Evolutionary conservation across 2,329 filamentous ascomycete species (phyloP), one percentile per base, ranked within the genome.

Genomic region (Paecilomyces fulvus): DNA sequence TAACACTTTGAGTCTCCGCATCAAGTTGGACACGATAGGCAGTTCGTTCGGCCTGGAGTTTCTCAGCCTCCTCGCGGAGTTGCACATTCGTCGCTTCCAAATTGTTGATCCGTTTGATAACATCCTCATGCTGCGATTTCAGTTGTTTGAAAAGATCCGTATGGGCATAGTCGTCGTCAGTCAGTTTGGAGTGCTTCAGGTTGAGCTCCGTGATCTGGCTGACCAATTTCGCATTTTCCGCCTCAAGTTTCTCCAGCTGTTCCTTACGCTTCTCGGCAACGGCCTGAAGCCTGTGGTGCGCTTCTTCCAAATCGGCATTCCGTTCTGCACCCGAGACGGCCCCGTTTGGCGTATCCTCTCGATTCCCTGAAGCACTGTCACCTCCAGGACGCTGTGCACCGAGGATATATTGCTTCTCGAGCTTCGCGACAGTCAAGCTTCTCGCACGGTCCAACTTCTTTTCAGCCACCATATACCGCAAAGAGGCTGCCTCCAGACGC

Each of bases 111-210:
- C 90, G 86, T 71, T 90, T 92, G 63, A 96, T 90, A 8, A 95
- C 83, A 64, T 97, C 92, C 67, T 97, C 94, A 65, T 95, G 89
- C 65, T 96, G 90, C 23, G 82, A 83, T 74, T 92, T 95, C 67
- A 96, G 82, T 60, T 89, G 85, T 74, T 96, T 97, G 80, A 96
- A 99, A 2, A 96, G 81, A 65, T 96, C 91, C 3, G 91, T 96
- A 56, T 90, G 86, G 46, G 91, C 86, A 68, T 95, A 97, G 65
- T 99, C 94, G 60, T 99, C 94, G 65, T 99, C 94, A 0, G 89
- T 88, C 49, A 92, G 77, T 55, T 83, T 86, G 12, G 89, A 85
- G 51, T 89, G 79, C 69, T 82, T 83, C 14, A 81, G 73, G 59
- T 79, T 91, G 31, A 92, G 76, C 4, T 85, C 81, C 17, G 89